These are phyloP conservation scores for Plantago coronopus DNA, from an alignment of 305 asterid species.

Conservation along the genomic window DNA sequence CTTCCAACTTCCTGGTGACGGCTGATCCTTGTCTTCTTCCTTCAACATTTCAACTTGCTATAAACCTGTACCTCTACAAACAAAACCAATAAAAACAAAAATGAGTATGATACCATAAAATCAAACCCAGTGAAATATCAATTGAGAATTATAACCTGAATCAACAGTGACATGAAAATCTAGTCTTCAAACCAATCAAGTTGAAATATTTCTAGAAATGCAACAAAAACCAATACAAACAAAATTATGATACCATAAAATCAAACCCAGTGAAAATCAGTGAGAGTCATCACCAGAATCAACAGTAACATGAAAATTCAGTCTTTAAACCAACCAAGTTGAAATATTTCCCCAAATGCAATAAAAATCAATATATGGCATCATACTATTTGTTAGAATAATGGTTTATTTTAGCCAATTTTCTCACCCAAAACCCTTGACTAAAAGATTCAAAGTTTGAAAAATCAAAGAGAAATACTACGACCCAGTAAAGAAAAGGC, in stretches of 20 bases:
- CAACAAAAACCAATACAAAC: neutral
- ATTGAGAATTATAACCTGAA: neutral
- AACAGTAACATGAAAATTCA: too few relatives aligned
- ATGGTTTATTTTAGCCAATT: conserved; percentile 12
- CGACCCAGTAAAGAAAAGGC: conserved; percentile 35
- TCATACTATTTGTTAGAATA: conserved; percentile 8
- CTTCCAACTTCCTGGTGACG: conserved; percentile 49
- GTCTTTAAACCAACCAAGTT: too few relatives aligned
- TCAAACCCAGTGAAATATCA: neutral
- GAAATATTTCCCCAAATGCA: neutral
- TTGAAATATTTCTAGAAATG: neutral
- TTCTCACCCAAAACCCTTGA: conserved; percentile 44
- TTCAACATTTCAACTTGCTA: conserved; percentile 42
- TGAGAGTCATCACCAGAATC: too few relatives aligned
- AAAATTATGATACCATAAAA: too few relatives aligned
- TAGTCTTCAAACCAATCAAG: too few relatives aligned
- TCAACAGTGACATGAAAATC: too few relatives aligned
- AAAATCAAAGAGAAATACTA: conserved; percentile 40
- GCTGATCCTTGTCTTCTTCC: conserved; percentile 59
- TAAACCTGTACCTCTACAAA: conserved; percentile 16
- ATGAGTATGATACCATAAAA: neutral
- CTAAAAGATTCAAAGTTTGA: conserved; percentile 26
- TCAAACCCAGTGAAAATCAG: neutral
- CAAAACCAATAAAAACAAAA: neutral
- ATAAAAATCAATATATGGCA: conserved; percentile 5